Evolutionary conservation across 208 protist species (phyloP), one percentile per base, ranked within the genome.

Genomic region (Leishmania gerbilli): DNA sequence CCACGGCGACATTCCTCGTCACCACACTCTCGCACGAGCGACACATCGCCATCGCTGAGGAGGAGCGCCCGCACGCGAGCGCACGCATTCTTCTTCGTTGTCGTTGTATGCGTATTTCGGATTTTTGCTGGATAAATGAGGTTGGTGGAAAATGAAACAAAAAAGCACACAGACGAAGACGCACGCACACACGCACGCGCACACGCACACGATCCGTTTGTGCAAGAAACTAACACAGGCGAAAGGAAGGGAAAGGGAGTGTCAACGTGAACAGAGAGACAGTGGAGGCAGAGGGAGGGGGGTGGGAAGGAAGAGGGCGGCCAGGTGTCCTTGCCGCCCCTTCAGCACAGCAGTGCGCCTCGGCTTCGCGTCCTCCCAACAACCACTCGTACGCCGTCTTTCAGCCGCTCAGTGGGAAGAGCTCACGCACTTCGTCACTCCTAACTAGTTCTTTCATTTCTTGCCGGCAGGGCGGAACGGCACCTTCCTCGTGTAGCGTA

Each of bases 401-500:
- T 68, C 62, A 40, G 21, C 31, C 62, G 31, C 7, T 68, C 3
- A 11, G 62, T 40, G 62, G 15, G 31, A 68, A 68, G 31, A 27
- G 40, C 11, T 47, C 9, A 21, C 19, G 6, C n/a, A 5, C 47
- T 56, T 24, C 67, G 17, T 15, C 31, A 13, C 17, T 3, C 17
- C 2, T n/a, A 45, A 17, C 40, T 37, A 13, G 3, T n/a, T 47
- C 40, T 71, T 47, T 71, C 9, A 71, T 15, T 71, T 71, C 81
- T 85, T 82, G 31, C 64, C 78, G 71, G 81, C 82, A 37, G 89
- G 91, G 74, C 91, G 90, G 90, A 90, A 96, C 51, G 91, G 93
- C 81, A 95, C 88, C 90, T 95, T 95, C 80, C 79, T 83, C 4
- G 90, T 95, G 91, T 92, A 95, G 89, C 96, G 93, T 72, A 86